A percentile compares a stretch with the other conserved stretches of the same genome.
Evolutionary conservation across 805 yeast species (phyloP).

Genomic region (Yarrowia porcina): DNA sequence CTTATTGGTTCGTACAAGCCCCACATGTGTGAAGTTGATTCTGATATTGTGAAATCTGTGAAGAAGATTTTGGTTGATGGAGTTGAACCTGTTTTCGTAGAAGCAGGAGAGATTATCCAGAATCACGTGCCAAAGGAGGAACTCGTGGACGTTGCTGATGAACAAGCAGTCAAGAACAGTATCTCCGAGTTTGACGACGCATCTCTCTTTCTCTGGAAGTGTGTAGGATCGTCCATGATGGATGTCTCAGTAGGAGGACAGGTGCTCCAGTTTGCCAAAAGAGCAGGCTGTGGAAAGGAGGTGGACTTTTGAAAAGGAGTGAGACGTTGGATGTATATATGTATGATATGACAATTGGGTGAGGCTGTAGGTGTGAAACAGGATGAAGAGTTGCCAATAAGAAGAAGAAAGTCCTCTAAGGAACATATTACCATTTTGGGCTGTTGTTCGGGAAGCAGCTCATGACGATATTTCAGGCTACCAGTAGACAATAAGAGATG

Average conservation of each 20-base stretch:
- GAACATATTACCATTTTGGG: too few species aligned
- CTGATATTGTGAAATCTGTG: not conserved
- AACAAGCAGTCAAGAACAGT: not conserved
- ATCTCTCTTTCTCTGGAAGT: not conserved
- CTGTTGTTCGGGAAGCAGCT: too few species aligned
- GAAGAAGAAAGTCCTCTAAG: too few species aligned
- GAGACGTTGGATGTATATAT: not conserved
- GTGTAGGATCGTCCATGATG: conserved; percentile 23
- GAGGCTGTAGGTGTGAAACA: too few species aligned
- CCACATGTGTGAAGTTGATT: conserved; percentile 22
- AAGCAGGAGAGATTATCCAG: conserved; percentile 22
- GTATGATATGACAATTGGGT: too few species aligned
- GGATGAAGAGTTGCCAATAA: too few species aligned
- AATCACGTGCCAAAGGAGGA: not conserved
- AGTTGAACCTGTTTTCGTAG: not conserved
- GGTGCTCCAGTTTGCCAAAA: conserved; percentile 14
- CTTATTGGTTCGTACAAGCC: conserved; percentile 24
- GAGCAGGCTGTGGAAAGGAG: conserved; percentile 6
- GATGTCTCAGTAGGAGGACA: conserved; percentile 6
- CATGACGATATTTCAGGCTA: too few species aligned
- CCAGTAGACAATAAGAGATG: too few species aligned
- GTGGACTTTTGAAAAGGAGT: not conserved
- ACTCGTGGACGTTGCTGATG: conserved; percentile 2
- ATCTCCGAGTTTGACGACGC: not conserved
- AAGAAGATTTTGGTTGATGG: conserved; percentile 15